Evolutionary conservation across 2,329 filamentous ascomycete species (phyloP).

Genomic region (Leptosphaerulina australis): DNA sequence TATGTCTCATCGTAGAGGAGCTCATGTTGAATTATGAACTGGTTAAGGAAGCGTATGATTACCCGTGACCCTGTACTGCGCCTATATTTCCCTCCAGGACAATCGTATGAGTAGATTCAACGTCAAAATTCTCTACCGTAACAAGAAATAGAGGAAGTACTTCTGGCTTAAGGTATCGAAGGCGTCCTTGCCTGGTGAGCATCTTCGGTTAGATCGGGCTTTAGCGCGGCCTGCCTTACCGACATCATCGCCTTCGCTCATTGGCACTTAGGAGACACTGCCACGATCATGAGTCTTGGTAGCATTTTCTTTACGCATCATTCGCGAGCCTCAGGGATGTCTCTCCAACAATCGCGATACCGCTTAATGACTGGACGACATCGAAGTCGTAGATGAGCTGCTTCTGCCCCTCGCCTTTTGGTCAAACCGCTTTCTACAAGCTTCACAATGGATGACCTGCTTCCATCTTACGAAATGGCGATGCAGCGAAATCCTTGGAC

Average conservation of each 20-base stretch:
- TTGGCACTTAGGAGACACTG: conserved; percentile 14
- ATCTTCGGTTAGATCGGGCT: conserved; percentile 6
- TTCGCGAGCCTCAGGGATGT: neutral
- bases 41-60: too few relatives aligned
- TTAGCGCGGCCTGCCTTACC: conserved; percentile 14
- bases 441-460: conserved; percentile 59
- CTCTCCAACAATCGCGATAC: neutral
- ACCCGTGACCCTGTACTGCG: too few relatives aligned
- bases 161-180: neutral
- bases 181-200: neutral
- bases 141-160: too few relatives aligned
- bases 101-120: too few relatives aligned
- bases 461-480: conserved; percentile 65
- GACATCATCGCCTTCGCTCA: conserved; percentile 13
- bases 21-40: too few relatives aligned
- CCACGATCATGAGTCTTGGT: conserved; percentile 11
- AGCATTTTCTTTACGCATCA: neutral
- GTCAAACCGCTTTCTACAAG: neutral
- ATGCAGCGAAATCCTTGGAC: conserved; percentile 61
- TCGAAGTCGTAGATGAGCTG: neutral
- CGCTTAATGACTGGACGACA: neutral
- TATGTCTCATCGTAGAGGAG: too few relatives aligned
- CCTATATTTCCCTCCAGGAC: too few relatives aligned
- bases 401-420: neutral
- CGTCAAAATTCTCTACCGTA: too few relatives aligned